A percentile compares a stretch with the other conserved stretches of the same genome.
Evolutionary conservation across 176 grass and related monocot genomes (phyloP).

Genomic region (Dactylis glomerata): DNA sequence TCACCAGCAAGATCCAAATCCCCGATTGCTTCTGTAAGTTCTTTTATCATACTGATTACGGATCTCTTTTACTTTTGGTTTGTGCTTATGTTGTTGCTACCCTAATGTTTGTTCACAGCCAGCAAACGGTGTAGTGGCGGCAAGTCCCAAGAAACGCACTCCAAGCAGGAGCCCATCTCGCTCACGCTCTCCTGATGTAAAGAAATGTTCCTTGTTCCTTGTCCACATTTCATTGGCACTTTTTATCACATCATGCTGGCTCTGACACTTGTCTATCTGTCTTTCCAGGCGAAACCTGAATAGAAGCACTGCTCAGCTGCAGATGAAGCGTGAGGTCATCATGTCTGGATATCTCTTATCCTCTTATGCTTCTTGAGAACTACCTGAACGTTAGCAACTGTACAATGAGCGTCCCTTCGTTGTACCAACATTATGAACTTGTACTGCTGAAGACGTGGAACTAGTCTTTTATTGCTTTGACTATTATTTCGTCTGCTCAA

Average conservation of each 20-base stretch:
- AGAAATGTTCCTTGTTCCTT: slow-evolving; percentile 4
- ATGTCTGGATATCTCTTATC: slow-evolving; percentile 4
- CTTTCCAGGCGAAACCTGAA: slow-evolving; percentile 45
- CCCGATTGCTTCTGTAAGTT: slow-evolving; percentile 54
- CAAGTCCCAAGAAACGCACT: slow-evolving; percentile 41
- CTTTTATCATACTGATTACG: neutral
- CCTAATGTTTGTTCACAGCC: slow-evolving; percentile 36
- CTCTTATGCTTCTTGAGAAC: slow-evolving; percentile 4
- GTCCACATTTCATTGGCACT: neutral
- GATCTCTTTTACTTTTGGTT: neutral
- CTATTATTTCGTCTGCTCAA: neutral
- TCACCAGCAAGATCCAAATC: slow-evolving; percentile 74
- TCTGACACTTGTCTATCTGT: neutral
- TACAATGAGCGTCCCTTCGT: neutral
- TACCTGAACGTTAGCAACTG: slow-evolving; percentile 8
- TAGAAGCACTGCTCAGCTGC: slow-evolving; percentile 15
- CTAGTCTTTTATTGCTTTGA: neutral
- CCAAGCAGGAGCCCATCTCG: slow-evolving; percentile 55
- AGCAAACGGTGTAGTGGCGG: slow-evolving; percentile 33
- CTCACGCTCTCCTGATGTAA: slow-evolving; percentile 55
- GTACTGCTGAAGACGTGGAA: neutral
- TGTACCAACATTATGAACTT: slow-evolving; percentile 16
- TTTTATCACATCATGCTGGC: neutral
- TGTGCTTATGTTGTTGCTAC: neutral
- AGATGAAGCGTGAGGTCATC: neutral